Evolutionary conservation across 164 flowering plant species (phyloP).

Genomic region (Liquidambar formosana): DNA sequence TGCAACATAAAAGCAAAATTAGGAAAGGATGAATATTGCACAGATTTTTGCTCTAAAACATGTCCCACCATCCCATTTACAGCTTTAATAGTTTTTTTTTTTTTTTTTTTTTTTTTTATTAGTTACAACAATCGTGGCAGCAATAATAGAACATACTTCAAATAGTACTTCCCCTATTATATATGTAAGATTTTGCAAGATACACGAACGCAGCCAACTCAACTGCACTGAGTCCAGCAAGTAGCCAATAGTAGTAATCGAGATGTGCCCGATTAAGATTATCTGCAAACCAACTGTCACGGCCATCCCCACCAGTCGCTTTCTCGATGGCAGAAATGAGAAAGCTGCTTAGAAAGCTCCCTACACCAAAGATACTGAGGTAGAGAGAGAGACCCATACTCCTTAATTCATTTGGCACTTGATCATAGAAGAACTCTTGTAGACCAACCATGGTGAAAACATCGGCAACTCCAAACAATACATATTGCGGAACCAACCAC

Average conservation of each 20-base stretch:
- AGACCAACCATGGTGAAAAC: slow-evolving; percentile 46
- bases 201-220: slow-evolving; percentile 4
- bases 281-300: slow-evolving; percentile 32
- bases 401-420: slow-evolving; percentile 34
- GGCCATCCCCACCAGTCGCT: slow-evolving; percentile 14
- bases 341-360: slow-evolving; percentile 40
- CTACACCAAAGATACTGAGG: slow-evolving; percentile 36
- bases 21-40: too few relatives aligned
- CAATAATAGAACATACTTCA: background rate
- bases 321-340: slow-evolving; percentile 26
- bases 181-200: slow-evolving; percentile 23
- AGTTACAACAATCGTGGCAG: background rate
- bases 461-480: slow-evolving; percentile 32
- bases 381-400: slow-evolving; percentile 41
- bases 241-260: slow-evolving; percentile 37
- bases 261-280: slow-evolving; percentile 40
- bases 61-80: too few relatives aligned
- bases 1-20: too few relatives aligned
- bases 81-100: too few relatives aligned
- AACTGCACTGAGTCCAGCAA: slow-evolving; percentile 17
- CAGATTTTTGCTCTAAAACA: too few relatives aligned
- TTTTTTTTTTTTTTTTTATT: too few relatives aligned
- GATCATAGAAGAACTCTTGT: slow-evolving; percentile 52
- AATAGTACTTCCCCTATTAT: slow-evolving; percentile 3
- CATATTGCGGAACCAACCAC: slow-evolving; percentile 47